These are phyloP conservation scores for Penicillium sp. DNA, from an alignment of 2,329 filamentous ascomycete genomes.

Conservation along the genomic window DNA sequence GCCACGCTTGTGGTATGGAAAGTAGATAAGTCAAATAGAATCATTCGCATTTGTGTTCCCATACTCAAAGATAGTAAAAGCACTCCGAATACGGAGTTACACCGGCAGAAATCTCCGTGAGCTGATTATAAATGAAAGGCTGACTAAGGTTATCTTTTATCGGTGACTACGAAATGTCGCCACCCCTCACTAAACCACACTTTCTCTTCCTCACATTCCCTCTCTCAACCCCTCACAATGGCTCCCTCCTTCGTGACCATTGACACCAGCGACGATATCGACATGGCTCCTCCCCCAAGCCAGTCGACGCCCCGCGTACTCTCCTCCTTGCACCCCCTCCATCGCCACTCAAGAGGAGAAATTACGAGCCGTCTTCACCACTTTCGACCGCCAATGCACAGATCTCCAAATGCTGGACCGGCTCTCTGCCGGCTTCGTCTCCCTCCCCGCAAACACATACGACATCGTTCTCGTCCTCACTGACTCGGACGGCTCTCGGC, in stretches of 20 bases:
- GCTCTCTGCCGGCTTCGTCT: conserved; percentile 72
- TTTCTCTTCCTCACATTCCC: background rate
- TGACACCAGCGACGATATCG: conserved; percentile 53
- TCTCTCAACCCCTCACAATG: conserved; percentile 12
- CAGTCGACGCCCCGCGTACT: conserved; percentile 49
- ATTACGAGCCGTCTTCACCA: conserved; percentile 64
- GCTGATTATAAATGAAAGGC: conserved; percentile 15
- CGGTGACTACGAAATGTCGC: conserved; percentile 15
- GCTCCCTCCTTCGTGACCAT: conserved; percentile 45
- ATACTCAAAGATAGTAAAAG: background rate
- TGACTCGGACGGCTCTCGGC: conserved; percentile 64
- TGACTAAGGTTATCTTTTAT: conserved; percentile 22
- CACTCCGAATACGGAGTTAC: background rate
- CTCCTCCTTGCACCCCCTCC: conserved; percentile 83
- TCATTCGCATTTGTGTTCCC: conserved; percentile 2
- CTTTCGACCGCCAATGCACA: conserved; percentile 68
- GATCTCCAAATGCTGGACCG: conserved; percentile 98
- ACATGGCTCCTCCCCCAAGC: conserved; percentile 32
- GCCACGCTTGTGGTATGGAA: background rate
- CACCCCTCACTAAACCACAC: conserved; percentile 19
- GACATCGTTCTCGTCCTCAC: conserved; percentile 78
- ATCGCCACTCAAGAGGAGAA: conserved; percentile 78
- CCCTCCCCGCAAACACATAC: conserved; percentile 71
- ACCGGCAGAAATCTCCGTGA: conserved; percentile 8
- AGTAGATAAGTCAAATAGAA: background rate